A percentile compares a stretch with the other conserved stretches of the same genome.
These are phyloP conservation scores for Saccharomyces jurei DNA, from an alignment of 805 yeast genomes.

Conservation along the genomic window DNA sequence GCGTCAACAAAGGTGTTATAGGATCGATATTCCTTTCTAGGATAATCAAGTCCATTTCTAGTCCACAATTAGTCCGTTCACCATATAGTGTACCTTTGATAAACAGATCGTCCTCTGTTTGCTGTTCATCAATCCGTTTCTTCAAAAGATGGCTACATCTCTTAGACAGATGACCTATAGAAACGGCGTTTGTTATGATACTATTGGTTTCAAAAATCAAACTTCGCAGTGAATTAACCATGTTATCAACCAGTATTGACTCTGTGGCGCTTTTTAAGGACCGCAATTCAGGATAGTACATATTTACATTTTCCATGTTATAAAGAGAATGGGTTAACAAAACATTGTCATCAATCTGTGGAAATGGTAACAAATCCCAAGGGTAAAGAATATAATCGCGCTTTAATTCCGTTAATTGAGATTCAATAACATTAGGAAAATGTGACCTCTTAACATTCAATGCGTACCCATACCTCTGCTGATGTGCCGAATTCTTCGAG, in stretches of 20 bases:
- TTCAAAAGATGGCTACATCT: slow-evolving; percentile 14
- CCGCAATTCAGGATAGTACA: slow-evolving; percentile 17
- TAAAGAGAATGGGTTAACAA: slow-evolving; percentile 16
- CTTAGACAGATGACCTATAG: slow-evolving; percentile 22
- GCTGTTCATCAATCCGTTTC: slow-evolving; percentile 8
- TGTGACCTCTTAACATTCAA: not conserved
- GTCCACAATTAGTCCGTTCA: slow-evolving; percentile 32
- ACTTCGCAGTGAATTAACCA: slow-evolving; percentile 19
- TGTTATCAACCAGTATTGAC: slow-evolving; percentile 21
- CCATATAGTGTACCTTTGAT: slow-evolving; percentile 27
- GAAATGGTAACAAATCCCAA: slow-evolving; percentile 22
- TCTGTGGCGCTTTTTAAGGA: slow-evolving; percentile 22
- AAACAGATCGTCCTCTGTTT: slow-evolving; percentile 13
- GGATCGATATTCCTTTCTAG: slow-evolving; percentile 74
- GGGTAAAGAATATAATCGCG: slow-evolving; percentile 2
- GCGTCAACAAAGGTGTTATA: slow-evolving; percentile 62
- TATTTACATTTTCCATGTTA: slow-evolving; percentile 19
- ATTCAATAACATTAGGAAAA: slow-evolving; percentile 17
- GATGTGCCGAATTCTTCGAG: slow-evolving; percentile 1
- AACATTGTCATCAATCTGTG: slow-evolving; percentile 23
- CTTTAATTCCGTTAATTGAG: slow-evolving; percentile 10
- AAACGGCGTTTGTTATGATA: slow-evolving; percentile 18
- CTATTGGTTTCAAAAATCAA: slow-evolving; percentile 18
- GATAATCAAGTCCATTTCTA: slow-evolving; percentile 64
- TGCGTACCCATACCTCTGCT: not conserved